Percentiles rank a stretch among this genome's conserved stretches.
These are phyloP conservation scores for Yamadazyma olivae DNA, from an alignment of 805 yeast species.

Conservation along the genomic window DNA sequence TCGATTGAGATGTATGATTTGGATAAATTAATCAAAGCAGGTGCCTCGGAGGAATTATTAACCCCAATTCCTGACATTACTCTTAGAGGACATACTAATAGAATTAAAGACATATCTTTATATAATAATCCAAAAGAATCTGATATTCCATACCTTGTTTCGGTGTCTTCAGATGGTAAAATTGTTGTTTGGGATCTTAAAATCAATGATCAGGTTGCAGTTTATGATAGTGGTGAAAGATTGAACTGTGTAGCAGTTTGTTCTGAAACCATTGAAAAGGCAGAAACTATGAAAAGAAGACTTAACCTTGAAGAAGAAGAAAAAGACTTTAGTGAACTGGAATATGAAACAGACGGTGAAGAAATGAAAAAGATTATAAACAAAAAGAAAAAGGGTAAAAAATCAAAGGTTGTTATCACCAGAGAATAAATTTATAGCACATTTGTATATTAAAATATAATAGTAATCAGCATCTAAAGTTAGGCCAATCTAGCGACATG, in stretches of 20 bases:
- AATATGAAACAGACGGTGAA: conserved; percentile 73
- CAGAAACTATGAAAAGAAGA: conserved; percentile 64
- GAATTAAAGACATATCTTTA: conserved; percentile 77
- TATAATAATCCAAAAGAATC: conserved; percentile 38
- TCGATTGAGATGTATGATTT: conserved; percentile 54
- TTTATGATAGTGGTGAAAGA: conserved; percentile 87
- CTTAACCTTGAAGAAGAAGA: conserved; percentile 25
- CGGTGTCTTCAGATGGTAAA: conserved; percentile 91
- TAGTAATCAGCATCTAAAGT: neutral
- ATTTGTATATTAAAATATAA: conserved; percentile 5
- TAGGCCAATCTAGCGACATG: conserved; percentile 68
- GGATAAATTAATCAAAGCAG: conserved; percentile 20
- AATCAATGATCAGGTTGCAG: conserved; percentile 76
- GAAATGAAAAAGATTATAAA: conserved; percentile 57
- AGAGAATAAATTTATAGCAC: conserved; percentile 46
- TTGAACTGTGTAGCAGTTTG: conserved; percentile 79
- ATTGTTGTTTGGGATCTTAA: conserved; percentile 83
- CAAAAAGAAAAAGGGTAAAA: conserved; percentile 35
- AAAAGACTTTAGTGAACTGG: conserved; percentile 53
- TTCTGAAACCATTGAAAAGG: conserved; percentile 74
- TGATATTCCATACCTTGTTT: conserved; percentile 51
- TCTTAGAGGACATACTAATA: conserved; percentile 76
- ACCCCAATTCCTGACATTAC: conserved; percentile 49
- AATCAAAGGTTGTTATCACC: conserved; percentile 46
- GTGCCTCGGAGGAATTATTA: conserved; percentile 15